These are phyloP conservation scores for Ustilaginoidea virens DNA, from an alignment of 2,329 filamentous ascomycete genomes.

Conservation along the genomic window DNA sequence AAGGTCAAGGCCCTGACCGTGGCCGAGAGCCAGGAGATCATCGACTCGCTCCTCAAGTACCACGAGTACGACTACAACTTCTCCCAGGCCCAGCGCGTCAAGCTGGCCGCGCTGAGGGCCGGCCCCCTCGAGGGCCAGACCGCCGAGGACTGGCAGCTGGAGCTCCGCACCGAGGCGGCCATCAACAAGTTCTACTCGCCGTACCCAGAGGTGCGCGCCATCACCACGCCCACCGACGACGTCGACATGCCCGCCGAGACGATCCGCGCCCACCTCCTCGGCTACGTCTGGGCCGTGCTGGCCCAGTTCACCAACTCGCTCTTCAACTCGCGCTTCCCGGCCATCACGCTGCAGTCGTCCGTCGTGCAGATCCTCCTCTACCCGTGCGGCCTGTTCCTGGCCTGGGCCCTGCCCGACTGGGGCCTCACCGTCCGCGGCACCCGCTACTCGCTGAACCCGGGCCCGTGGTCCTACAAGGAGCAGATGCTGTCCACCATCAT, in stretches of 20 bases:
- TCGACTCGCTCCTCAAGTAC: slow-evolving; percentile 7
- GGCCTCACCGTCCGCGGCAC: slow-evolving; percentile 19
- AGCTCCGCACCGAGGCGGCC: slow-evolving; percentile 8
- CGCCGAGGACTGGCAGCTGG: slow-evolving; percentile 6
- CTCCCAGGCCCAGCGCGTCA: slow-evolving; percentile 6
- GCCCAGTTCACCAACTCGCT: slow-evolving; percentile 6
- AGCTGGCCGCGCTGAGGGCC: slow-evolving; percentile 7
- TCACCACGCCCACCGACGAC: slow-evolving; percentile 14
- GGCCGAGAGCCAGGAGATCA: slow-evolving; percentile 9
- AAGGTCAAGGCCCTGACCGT: slow-evolving; percentile 10
- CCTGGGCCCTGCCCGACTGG: slow-evolving; percentile 25
- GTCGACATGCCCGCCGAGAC: slow-evolving; percentile 13
- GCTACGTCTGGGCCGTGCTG: slow-evolving; percentile 12
- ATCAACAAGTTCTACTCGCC: slow-evolving; percentile 10
- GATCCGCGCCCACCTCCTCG: slow-evolving; percentile 13
- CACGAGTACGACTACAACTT: slow-evolving; percentile 14
- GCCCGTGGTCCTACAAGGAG: slow-evolving; percentile 26
- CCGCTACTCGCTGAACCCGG: slow-evolving; percentile 21
- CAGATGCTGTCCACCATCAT: slow-evolving; percentile 27
- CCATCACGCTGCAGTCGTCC: slow-evolving; percentile 3
- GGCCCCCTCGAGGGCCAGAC: slow-evolving; percentile 8
- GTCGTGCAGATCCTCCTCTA: slow-evolving; percentile 24
- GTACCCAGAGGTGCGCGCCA: slow-evolving; percentile 14
- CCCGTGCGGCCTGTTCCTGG: slow-evolving; percentile 22
- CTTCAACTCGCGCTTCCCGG: slow-evolving; percentile 7